phyloP scores from a whole-genome alignment of 345 rosid genomes.

The Acer yangbiense region DNA sequence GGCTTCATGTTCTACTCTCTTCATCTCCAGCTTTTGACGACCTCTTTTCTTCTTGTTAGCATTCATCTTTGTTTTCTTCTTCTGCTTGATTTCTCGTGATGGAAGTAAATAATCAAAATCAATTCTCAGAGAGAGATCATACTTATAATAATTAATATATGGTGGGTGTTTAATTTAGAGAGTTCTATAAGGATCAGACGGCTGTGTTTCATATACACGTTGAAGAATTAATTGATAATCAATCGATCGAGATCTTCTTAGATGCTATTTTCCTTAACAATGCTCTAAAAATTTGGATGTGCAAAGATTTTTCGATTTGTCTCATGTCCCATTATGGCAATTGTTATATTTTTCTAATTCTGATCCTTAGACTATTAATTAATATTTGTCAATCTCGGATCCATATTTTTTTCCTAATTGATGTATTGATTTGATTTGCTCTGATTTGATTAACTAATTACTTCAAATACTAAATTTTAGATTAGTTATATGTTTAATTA shows the following conservation, averaged over 20 bases:
- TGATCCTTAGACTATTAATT: too few relatives aligned
- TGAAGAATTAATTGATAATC: too few relatives aligned
- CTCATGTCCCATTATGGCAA: too few relatives aligned
- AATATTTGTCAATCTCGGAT: background rate
- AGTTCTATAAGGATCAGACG: background rate
- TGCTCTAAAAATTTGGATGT: background rate
- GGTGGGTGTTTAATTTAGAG: background rate
- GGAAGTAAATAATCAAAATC: background rate
- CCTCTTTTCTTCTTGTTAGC: constrained; percentile 12
- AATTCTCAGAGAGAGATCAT: too few relatives aligned
- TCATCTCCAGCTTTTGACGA: constrained; percentile 22
- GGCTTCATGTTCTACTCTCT: constrained; percentile 22
- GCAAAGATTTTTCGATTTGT: background rate
- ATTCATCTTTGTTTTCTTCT: too few relatives aligned
- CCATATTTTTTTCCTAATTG: background rate
- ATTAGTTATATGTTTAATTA: too few relatives aligned
- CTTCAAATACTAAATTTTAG: background rate
- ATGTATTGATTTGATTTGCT: too few relatives aligned
- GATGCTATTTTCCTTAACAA: constrained; percentile 3
- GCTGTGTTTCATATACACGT: too few relatives aligned
- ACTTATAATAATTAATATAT: background rate
- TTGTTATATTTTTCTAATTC: too few relatives aligned
- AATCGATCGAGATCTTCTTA: too few relatives aligned
- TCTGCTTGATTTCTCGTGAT: background rate
- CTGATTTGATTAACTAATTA: background rate